Evolutionary conservation across 164 flowering plant genomes (phyloP), one percentile per base, ranked within the genome.

Genomic region (Vitis cinerea): DNA sequence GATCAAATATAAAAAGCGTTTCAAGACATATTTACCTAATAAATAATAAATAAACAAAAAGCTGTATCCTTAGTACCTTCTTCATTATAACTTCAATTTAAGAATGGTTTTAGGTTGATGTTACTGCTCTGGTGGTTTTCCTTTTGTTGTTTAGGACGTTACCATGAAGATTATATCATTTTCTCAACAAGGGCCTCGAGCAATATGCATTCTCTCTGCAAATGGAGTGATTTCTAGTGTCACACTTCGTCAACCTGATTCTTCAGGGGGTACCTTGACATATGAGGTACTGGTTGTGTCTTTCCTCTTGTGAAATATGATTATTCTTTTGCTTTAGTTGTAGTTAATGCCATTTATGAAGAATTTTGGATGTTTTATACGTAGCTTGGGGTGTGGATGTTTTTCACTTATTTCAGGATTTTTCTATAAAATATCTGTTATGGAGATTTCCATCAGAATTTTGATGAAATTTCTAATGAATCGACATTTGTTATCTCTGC

Each of bases 171-270:
- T 96, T 16, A 96, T 92, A 82, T 93, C 99, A 16, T 92, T 96
- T 79, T 93, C 98, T 55, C 99, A 96, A 73, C 97, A 92, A 90
- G 97, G 97, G 13, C 98, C 98, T 79, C 89, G 97, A 69, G 97
- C 97, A 30, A 92, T 92, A 57, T 96, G 99, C 81, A 85, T 96
- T 74, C 90, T 96, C 56, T 96, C 98, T 55, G 99, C 98, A 48
- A 96, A 84, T 79, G 99, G 99, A 74, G 95, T 89, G n/a, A 90
- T 96, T 59, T 90, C 98, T 7, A 96, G 92, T 77, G 99, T 96
- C 47, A 96, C 99, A 9, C 97, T 96, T 69, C 97, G 97, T 56
- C 99, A 96, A 60, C 90, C 99, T 72, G 97, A 93, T 82, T 91
- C 97, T 60, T 93, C 98, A 55, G 98, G 98, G 54, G 98, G 98